phyloP scores from a whole-genome alignment of 352 stramenopile genomes.

The Globisporangium iwayamae region DNA sequence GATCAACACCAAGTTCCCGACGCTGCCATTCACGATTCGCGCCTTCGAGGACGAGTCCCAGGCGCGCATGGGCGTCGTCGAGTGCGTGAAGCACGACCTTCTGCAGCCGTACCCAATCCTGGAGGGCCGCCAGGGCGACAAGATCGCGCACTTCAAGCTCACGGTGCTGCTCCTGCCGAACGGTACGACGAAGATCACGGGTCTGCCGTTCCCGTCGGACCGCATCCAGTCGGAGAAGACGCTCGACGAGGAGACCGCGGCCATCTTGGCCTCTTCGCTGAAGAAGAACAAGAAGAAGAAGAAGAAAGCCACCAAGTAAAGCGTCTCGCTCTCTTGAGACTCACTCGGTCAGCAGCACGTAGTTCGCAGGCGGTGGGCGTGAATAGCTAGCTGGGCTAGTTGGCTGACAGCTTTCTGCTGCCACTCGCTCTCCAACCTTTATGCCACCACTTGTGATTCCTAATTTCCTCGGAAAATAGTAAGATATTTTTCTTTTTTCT shows the following conservation, averaged over 20 bases:
- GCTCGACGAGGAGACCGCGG: constrained; percentile 90
- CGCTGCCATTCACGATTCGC: constrained; percentile 97
- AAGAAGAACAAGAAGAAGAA: constrained; percentile 98
- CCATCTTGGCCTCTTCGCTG: constrained; percentile 87
- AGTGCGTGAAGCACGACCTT: constrained; percentile 98
- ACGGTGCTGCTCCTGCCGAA: constrained; percentile 97
- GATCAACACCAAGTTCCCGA: constrained; percentile 98
- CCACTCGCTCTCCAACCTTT: neutral
- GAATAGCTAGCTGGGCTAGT: neutral
- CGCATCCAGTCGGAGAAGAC: constrained; percentile 91
- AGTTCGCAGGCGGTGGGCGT: constrained; percentile 2
- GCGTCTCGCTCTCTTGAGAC: constrained; percentile 26
- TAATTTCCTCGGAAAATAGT: constrained; percentile 42
- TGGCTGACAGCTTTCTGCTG: constrained; percentile 11
- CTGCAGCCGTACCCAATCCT: constrained; percentile 97
- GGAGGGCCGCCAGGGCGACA: constrained; percentile 91
- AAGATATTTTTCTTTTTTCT: constrained; percentile 47
- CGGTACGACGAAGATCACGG: constrained; percentile 96
- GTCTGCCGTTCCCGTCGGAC: constrained; percentile 88
- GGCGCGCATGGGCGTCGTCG: constrained; percentile 97
- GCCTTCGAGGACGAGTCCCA: constrained; percentile 94
- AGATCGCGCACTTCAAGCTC: constrained; percentile 99
- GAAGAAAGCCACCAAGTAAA: constrained; percentile 59
- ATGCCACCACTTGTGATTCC: constrained; percentile 11
- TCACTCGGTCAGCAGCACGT: neutral